Evolutionary conservation across 2,329 filamentous ascomycete genomes (phyloP).

Genomic region (Alternaria angustiovoidea): DNA sequence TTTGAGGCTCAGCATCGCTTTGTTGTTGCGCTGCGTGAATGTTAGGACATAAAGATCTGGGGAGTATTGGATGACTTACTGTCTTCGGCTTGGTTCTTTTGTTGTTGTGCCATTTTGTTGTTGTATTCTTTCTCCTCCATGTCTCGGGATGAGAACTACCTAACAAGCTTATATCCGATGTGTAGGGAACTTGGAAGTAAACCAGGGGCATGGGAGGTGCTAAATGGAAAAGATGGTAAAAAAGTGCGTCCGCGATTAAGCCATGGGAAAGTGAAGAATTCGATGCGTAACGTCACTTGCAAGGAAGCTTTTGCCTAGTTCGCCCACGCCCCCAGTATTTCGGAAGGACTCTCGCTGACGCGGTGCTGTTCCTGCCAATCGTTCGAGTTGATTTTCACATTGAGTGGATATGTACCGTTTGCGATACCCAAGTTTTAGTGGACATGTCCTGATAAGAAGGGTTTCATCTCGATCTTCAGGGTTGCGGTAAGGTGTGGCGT

Average conservation of each 20-base stretch:
- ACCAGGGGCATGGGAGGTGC: not conserved
- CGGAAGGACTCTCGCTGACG: not conserved
- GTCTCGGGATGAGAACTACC: not conserved
- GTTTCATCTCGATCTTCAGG: constrained; percentile 11
- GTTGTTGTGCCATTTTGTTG: constrained; percentile 19
- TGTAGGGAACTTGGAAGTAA: not conserved
- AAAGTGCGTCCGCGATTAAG: constrained; percentile 2
- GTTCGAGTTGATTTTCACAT: not conserved
- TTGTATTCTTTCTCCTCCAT: not conserved
- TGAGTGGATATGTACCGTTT: not conserved
- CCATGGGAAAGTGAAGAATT: constrained; percentile 33
- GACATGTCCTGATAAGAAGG: constrained; percentile 3
- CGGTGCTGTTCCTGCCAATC: constrained; percentile 9
- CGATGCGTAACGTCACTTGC: constrained; percentile 32
- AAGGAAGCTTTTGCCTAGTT: constrained; percentile 23
- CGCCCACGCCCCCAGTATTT: constrained; percentile 8
- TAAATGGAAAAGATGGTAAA: constrained; percentile 6
- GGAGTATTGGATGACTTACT: constrained; percentile 5
- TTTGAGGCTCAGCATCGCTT: constrained; percentile 1
- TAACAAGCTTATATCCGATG: not conserved
- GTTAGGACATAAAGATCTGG: not conserved
- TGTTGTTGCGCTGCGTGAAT: constrained; percentile 1
- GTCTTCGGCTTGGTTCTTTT: constrained; percentile 5
- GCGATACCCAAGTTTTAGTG: not conserved
- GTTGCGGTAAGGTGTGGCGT: constrained; percentile 10